A percentile compares a stretch with the other conserved stretches of the same genome.
These are phyloP conservation scores for Dioscorea cayenensis DNA, from an alignment of 116 monocot species.

Conservation along the genomic window DNA sequence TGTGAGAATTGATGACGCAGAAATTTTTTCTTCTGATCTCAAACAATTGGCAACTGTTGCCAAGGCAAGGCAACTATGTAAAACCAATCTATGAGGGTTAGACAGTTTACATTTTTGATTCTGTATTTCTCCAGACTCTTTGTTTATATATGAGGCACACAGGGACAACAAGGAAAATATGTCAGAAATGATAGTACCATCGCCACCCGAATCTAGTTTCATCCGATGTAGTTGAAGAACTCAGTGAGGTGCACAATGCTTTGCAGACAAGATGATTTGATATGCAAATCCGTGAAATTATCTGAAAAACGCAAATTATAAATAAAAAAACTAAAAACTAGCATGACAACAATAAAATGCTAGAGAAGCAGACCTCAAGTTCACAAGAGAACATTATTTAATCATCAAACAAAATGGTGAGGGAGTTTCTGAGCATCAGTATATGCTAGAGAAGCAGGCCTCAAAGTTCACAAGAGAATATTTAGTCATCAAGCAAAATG, in stretches of 20 bases:
- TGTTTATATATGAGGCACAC: slow-evolving; percentile 63
- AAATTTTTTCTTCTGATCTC: slow-evolving; percentile 36
- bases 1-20: slow-evolving; percentile 57
- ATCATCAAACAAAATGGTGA: no score
- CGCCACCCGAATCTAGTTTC: slow-evolving; percentile 53
- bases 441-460: neutral
- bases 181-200: slow-evolving; percentile 71
- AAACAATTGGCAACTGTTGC: slow-evolving; percentile 62
- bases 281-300: slow-evolving; percentile 74
- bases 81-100: slow-evolving; percentile 63
- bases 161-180: slow-evolving; percentile 69
- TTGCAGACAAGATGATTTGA: slow-evolving; percentile 35
- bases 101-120: slow-evolving; percentile 71
- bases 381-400: neutral
- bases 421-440: neutral
- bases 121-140: slow-evolving; percentile 56
- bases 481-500: no score
- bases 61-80: slow-evolving; percentile 78
- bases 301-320: slow-evolving; percentile 36
- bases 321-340: neutral
- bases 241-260: slow-evolving; percentile 50
- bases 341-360: neutral
- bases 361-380: neutral
- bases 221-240: slow-evolving; percentile 27
- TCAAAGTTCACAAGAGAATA: neutral